Percentiles rank a stretch among this genome's conserved stretches.
These are phyloP conservation scores for Conoideocrella luteorostrata DNA, from an alignment of 2,329 filamentous ascomycete genomes.

Conservation along the genomic window DNA sequence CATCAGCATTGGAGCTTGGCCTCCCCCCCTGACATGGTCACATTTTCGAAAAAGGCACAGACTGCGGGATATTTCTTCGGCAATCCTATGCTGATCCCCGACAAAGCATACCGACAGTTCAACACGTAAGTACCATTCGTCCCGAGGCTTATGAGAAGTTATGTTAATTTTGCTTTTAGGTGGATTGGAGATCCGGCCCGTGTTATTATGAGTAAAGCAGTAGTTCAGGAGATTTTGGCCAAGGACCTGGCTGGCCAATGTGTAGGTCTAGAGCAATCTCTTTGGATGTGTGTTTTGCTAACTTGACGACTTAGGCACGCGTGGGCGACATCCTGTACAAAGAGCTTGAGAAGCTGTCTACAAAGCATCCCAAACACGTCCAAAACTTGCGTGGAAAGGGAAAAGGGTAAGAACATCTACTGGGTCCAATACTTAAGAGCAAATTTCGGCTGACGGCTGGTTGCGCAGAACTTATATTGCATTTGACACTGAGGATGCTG, in stretches of 20 bases:
- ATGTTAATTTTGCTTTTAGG: too few relatives aligned
- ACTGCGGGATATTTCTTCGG: constrained; percentile 89
- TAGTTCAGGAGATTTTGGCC: too few relatives aligned
- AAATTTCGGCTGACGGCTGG: too few relatives aligned
- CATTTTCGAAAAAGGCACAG: constrained; percentile 93
- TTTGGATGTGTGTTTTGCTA: too few relatives aligned
- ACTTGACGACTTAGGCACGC: too few relatives aligned
- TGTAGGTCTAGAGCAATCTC: too few relatives aligned
- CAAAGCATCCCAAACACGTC: constrained; percentile 70
- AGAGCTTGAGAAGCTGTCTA: constrained; percentile 60
- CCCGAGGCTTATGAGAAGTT: too few relatives aligned
- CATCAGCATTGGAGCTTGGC: constrained; percentile 88
- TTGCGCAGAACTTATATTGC: constrained; percentile 96
- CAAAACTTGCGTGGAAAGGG: constrained; percentile 80
- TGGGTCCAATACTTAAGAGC: too few relatives aligned
- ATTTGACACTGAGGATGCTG: constrained; percentile 77
- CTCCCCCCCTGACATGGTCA: constrained; percentile 83
- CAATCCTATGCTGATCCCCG: constrained; percentile 71
- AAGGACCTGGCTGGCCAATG: too few relatives aligned
- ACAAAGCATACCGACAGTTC: constrained; percentile 93
- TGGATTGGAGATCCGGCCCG: too few relatives aligned
- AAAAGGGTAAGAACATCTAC: too few relatives aligned
- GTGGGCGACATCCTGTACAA: constrained; percentile 74
- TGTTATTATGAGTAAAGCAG: too few relatives aligned
- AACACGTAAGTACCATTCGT: constrained; percentile 85